Evolutionary conservation across 768 basidiomycete genomes (phyloP), one percentile per base, ranked within the genome.

Genomic region (Leccinum rimulosum): DNA sequence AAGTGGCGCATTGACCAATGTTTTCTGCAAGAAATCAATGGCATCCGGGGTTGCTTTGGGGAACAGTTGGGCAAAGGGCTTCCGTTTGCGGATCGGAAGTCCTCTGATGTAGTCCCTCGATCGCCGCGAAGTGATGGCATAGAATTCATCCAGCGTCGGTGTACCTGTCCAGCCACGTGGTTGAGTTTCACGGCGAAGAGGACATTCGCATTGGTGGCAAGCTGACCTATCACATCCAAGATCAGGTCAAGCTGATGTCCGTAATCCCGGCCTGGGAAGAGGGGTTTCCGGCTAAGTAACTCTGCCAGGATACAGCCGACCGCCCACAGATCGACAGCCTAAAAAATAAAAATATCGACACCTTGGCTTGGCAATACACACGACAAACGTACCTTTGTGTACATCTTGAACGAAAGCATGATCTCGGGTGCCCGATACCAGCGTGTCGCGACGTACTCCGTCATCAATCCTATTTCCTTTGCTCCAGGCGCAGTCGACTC

Each of bases 391-490:
- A 84, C 87, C 79, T 87, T 87, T 57, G 86, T 87, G 70, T 89
- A 88, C 85, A 89, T 89, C 77, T 93, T 92, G 84, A 94, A 95
- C 3, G 89, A 91, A 54, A 95, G 79, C 93, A 96, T 96, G 70
- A 95, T 93, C 73, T 96, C 94, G 0, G 93, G 93, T 0, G 94
- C 93, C 51, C 92, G 85, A 71, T 95, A 96, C 93, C 92, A 95
- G 55, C 93, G 77, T 54, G 94, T 95, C 2, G 93, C 93, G 55
- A 96, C 93, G 66, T 92, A 93, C 75, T 90, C 88, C 25, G 87
- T 88, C 87, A 88, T 87, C 59, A 87, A 69, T 3, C 87, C 86
- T 25, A 79, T 77, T 66, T 88, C 87, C 70, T 86, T 86, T 19
- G 82, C 82, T 31, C 78, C 79, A 4, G 79, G 69, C 9, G 80